Evolutionary conservation across 2,329 filamentous ascomycete genomes (phyloP).

Genomic region (Aspergillus piperis): DNA sequence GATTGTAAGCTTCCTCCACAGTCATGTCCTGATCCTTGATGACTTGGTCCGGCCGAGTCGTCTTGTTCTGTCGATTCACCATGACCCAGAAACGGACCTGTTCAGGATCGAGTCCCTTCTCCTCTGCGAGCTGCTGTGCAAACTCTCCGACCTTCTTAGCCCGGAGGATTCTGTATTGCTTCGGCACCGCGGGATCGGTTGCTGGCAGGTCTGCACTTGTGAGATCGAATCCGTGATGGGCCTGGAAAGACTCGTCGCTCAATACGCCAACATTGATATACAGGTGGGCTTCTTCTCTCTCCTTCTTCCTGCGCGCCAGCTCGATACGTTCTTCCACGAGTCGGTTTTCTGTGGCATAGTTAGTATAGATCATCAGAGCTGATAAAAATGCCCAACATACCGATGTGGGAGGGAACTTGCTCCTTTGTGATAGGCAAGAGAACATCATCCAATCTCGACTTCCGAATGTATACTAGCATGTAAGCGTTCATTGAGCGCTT

Average conservation of each 20-base stretch:
- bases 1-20: constrained; percentile 70
- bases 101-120: constrained; percentile 67
- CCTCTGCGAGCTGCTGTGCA: constrained; percentile 67
- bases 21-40: constrained; percentile 76
- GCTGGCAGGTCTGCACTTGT: constrained; percentile 64
- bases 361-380: neutral
- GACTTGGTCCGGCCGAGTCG: constrained; percentile 83
- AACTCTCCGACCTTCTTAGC: constrained; percentile 77
- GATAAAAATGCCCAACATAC: constrained; percentile 48
- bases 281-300: constrained; percentile 90
- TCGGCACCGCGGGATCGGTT: constrained; percentile 70
- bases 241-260: constrained; percentile 76
- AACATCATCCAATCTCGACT: constrained; percentile 79
- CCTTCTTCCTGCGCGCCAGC: constrained; percentile 75
- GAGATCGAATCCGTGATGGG: constrained; percentile 83
- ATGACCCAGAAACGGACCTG: constrained; percentile 88
- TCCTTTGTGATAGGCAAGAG: constrained; percentile 73
- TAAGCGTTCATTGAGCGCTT: constrained; percentile 84
- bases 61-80: constrained; percentile 98
- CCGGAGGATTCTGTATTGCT: constrained; percentile 70
- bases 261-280: constrained; percentile 85
- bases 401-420: constrained; percentile 80
- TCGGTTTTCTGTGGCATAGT: constrained; percentile 57
- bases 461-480: constrained; percentile 97
- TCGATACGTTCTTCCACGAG: constrained; percentile 80